phyloP scores from a whole-genome alignment of 805 yeast species.

The Ogataea allantospora region DNA sequence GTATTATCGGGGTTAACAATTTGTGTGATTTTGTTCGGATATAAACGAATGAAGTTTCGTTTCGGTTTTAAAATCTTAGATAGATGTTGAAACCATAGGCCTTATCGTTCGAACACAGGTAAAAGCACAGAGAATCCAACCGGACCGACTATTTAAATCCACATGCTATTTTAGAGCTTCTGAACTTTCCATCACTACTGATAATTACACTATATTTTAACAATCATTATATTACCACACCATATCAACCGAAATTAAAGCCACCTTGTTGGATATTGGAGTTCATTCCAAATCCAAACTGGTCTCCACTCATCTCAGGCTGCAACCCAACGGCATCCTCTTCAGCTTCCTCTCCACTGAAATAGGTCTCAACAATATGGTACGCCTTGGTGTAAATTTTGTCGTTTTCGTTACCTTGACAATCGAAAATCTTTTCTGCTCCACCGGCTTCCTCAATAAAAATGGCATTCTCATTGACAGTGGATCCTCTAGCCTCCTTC shows the following conservation, averaged over 20 bases:
- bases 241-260: constrained; percentile 43
- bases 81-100: no score
- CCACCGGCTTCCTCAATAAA: constrained; percentile 98
- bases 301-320: constrained; percentile 71
- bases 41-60: no score
- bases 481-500: constrained; percentile 68
- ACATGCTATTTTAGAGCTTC: no score
- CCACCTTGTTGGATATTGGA: constrained; percentile 46
- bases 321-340: constrained; percentile 70
- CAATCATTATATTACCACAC: constrained; percentile 2
- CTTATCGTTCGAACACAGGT: no score
- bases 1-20: no score
- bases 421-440: constrained; percentile 90
- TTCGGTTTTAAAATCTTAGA: no score
- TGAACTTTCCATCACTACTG: no score
- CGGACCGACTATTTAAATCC: no score
- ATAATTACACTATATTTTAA: no score
- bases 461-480: constrained; percentile 82
- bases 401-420: constrained; percentile 90
- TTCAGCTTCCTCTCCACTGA: constrained; percentile 74
- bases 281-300: constrained; percentile 83
- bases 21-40: no score
- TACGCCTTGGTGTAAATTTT: constrained; percentile 90
- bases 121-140: no score
- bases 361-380: constrained; percentile 85